Conservation (phyloP, 306 rosid species). For the Citrullus mucosospermus region DNA sequence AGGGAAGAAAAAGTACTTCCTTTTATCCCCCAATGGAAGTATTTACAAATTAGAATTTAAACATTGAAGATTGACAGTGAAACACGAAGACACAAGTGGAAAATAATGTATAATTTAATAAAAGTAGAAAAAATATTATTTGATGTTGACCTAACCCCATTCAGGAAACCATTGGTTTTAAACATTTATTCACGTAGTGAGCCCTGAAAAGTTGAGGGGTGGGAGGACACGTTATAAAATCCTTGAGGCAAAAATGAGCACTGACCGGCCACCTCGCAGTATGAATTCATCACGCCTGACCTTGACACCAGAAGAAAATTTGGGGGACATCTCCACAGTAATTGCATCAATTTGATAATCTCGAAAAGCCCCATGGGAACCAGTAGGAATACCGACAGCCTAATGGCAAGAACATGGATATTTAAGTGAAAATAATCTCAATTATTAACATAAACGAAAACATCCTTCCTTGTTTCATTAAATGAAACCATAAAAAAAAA, state of each 20-base stretch:
- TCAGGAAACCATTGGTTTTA: neutral
- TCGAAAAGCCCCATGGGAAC: conserved; percentile 94
- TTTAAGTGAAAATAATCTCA: neutral
- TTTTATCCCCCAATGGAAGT: neutral
- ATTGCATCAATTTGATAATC: conserved; percentile 95
- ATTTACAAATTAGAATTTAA: neutral
- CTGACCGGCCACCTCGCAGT: conserved; percentile 70
- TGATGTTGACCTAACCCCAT: neutral
- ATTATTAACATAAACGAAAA: neutral
- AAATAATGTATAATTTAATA: neutral
- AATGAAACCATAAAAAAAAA: neutral
- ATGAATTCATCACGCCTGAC: conserved; percentile 53
- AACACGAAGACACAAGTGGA: neutral
- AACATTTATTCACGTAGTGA: neutral
- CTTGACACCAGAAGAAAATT: conserved; percentile 35
- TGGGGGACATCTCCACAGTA: conserved; percentile 71
- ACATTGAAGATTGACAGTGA: neutral
- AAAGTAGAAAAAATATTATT: neutral
- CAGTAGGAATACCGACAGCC: conserved; percentile 93
- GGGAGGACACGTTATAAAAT: neutral
- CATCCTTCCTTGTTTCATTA: neutral
- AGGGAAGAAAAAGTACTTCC: neutral
- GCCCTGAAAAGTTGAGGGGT: neutral
- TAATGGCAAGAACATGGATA: conserved; percentile 18
- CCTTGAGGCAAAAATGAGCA: conserved; percentile 2